Evolutionary conservation across 2,329 filamentous ascomycete species (phyloP).

Genomic region (Ceratocystis colombiana): DNA sequence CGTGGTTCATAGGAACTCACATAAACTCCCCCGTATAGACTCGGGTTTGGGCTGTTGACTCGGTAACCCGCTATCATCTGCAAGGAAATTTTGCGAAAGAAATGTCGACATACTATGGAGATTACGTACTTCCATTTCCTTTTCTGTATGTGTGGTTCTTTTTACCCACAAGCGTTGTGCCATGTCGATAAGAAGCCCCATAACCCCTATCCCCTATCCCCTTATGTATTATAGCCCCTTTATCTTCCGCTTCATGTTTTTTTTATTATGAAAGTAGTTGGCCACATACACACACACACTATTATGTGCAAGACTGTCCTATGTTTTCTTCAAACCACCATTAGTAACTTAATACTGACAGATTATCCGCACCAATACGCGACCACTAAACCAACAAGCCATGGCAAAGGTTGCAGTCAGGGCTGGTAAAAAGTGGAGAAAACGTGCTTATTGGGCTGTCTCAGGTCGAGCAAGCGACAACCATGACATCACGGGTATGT

Average conservation of each 20-base stretch:
- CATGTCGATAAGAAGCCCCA: background rate
- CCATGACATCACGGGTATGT: conserved; percentile 13
- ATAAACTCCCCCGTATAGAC: background rate
- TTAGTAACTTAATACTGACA: background rate
- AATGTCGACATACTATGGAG: too few relatives aligned
- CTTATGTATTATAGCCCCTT: background rate
- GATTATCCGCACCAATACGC: conserved; percentile 4
- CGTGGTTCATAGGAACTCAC: background rate
- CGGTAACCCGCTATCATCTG: too few relatives aligned
- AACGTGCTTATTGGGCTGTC: conserved; percentile 11
- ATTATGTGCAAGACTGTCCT: background rate
- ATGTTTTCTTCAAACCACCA: background rate
- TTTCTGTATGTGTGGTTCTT: too few relatives aligned
- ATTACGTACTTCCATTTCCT: too few relatives aligned
- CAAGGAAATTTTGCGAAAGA: too few relatives aligned
- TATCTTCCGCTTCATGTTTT: background rate
- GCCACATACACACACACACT: background rate
- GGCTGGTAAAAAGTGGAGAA: conserved; percentile 1
- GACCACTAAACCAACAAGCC: background rate
- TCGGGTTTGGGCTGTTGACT: too few relatives aligned
- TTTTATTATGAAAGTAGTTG: background rate
- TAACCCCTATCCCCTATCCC: background rate
- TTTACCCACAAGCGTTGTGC: too few relatives aligned
- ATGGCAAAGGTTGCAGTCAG: background rate
- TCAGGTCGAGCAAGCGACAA: conserved; percentile 14